These are phyloP conservation scores for Moricandia arvensis DNA, from an alignment of 345 rosid genomes.

Conservation along the genomic window DNA sequence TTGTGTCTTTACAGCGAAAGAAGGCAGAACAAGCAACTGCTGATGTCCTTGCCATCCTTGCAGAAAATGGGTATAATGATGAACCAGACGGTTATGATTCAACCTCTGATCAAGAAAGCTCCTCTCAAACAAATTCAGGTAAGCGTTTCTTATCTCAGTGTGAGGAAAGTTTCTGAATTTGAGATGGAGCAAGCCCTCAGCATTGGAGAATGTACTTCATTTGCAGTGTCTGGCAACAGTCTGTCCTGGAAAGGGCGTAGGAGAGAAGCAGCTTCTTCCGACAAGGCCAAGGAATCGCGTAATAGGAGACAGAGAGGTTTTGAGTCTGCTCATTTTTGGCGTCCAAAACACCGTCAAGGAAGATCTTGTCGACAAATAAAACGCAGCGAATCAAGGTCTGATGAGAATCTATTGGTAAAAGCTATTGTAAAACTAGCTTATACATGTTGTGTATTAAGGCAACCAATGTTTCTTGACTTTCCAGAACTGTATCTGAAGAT, in stretches of 20 bases:
- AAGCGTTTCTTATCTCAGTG: constrained; percentile 29
- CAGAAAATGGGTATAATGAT: constrained; percentile 63
- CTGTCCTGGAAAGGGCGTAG: constrained; percentile 84
- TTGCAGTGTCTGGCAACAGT: constrained; percentile 44
- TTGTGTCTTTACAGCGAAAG: constrained; percentile 75
- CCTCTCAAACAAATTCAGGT: constrained; percentile 44
- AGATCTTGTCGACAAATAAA: constrained; percentile 77
- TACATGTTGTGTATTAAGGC: constrained; percentile 13
- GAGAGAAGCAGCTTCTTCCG: constrained; percentile 49
- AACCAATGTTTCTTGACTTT: constrained; percentile 12
- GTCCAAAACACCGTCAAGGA: constrained; percentile 57
- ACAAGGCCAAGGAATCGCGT: constrained; percentile 53
- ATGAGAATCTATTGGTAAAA: not conserved
- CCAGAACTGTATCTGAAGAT: constrained; percentile 50
- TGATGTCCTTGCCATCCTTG: constrained; percentile 84
- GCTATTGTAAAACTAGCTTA: not conserved
- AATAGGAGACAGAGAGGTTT: constrained; percentile 51
- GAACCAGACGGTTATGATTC: constrained; percentile 59
- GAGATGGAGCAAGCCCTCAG: not conserved
- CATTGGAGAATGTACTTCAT: constrained; percentile 37
- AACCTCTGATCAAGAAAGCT: constrained; percentile 65
- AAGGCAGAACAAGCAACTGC: constrained; percentile 89
- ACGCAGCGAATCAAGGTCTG: constrained; percentile 64
- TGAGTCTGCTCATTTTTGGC: constrained; percentile 47
- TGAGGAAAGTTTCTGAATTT: constrained; percentile 33